Conservation (phyloP, 768 basidiomycete genomes). For the Boletus fagicola region DNA sequence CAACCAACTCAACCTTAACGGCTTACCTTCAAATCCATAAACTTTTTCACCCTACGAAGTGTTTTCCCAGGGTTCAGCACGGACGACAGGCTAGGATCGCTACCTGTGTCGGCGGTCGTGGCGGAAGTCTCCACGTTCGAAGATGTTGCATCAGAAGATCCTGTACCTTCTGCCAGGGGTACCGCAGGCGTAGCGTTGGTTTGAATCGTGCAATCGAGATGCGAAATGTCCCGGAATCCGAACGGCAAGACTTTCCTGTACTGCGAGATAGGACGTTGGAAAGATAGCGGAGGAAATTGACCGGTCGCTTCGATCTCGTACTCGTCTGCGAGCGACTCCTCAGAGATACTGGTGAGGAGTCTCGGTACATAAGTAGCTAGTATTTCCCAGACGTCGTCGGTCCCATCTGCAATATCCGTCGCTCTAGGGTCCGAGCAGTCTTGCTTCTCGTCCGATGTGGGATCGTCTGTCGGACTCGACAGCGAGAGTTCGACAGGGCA, state of each 20-base stretch:
- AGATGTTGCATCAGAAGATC: neutral
- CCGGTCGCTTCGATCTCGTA: neutral
- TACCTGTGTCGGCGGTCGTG: neutral
- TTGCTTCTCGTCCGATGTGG: neutral
- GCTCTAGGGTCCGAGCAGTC: neutral
- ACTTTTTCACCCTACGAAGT: neutral
- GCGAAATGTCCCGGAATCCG: neutral
- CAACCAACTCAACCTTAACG: too few relatives aligned
- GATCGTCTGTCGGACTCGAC: neutral
- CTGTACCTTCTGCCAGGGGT: neutral
- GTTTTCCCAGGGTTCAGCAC: neutral
- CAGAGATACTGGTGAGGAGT: slow-evolving; percentile 7
- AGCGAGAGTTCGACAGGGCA: neutral
- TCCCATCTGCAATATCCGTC: neutral
- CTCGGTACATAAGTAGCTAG: slow-evolving; percentile 1
- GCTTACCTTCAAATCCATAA: slow-evolving; percentile 1
- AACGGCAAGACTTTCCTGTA: neutral
- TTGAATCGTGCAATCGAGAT: neutral
- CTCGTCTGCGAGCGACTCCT: slow-evolving; percentile 7
- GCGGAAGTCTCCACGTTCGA: neutral
- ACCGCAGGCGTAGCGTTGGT: neutral
- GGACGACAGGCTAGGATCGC: neutral
- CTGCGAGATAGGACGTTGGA: neutral
- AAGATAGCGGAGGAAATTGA: slow-evolving; percentile 2
- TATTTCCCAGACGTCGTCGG: neutral